Base-by-base conservation (phyloP, 2,329 filamentous ascomycete genomes). In the Plenodomus biglobosus region DNA sequence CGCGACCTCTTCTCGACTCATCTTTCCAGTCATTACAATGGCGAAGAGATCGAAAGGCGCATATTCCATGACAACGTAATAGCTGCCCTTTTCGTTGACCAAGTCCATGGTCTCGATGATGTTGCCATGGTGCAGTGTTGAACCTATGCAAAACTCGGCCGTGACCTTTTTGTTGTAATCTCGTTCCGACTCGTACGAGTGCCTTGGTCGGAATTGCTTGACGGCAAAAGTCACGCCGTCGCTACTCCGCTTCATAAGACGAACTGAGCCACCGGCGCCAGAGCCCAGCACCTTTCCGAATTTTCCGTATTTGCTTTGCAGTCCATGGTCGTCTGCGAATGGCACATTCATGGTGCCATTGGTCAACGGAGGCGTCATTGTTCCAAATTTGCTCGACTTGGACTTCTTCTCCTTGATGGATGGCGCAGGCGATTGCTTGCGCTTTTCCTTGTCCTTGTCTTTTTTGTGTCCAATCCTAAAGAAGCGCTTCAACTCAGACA, bases 31-130 rank as follows among this genome's bases (percentile, higher is more conserved):
- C 94, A 99, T 99, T 58, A 99, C 94, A 56, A 95, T 96, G 11
- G 94, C 94, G 69, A 99, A 99, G 22, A 99, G 80, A 70, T 99
- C 94, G 66, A 80, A 99, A 0, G 94, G 94, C 10, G 92, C 94
- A 66, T 95, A 99, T 69, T 99, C 94, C 94, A 99, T 99, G 36
- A 99, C 94, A 67, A 97, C 92, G 65, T 91, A 99, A 90, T 94
- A 99, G 56, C 87, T 91, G 42, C 84, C 85, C 72, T 92, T 94
- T 74, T 99, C 94, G 59, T 95, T 89, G 10, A 99, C 84, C 55
- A 99, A 95, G 71, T 99, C 94, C 58, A 99, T 81, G 1, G 94
- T 97, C 72, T 99, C 94, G 63, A 99, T 97, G 60, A 99, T 91
- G 69, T 99, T 99, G 62, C 94, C 92, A 65, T 99, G 94, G 65